Conservation (phyloP, 2,329 filamentous ascomycete species). For the Verticillium dahliae region DNA sequence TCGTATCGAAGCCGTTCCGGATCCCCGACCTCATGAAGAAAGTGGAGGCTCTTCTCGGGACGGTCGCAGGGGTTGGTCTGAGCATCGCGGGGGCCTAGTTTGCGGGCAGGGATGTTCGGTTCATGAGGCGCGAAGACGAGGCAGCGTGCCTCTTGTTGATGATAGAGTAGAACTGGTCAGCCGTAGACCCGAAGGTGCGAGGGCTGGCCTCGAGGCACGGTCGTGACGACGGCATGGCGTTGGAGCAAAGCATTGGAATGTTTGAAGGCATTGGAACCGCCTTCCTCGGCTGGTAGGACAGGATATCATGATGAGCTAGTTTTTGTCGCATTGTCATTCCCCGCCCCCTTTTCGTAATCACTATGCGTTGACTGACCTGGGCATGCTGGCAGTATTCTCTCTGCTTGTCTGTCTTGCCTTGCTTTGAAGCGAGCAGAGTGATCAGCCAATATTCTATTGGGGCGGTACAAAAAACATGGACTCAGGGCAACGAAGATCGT, state of each 20-base stretch:
- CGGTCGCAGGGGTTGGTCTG: too few species aligned
- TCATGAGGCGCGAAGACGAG: conserved; percentile 28
- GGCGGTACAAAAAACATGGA: too few species aligned
- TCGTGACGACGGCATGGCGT: not conserved
- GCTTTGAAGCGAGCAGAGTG: too few species aligned
- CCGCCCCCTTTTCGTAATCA: not conserved
- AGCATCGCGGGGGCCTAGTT: not conserved
- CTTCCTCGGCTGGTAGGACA: not conserved
- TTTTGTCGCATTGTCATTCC: too few species aligned
- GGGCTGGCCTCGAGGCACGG: not conserved
- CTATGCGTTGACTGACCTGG: not conserved
- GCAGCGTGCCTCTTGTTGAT: conserved; percentile 2
- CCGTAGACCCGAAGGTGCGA: not conserved
- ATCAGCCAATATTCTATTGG: too few species aligned
- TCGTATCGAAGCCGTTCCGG: conserved; percentile 52
- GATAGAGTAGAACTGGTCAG: not conserved
- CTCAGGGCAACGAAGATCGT: too few species aligned
- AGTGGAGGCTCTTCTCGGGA: conserved; percentile 22
- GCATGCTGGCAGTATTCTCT: not conserved
- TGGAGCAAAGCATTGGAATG: not conserved
- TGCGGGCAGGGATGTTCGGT: conserved; percentile 25
- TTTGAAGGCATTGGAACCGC: not conserved
- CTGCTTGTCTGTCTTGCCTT: not conserved
- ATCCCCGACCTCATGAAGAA: conserved; percentile 37
- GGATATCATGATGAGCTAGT: not conserved